Base-by-base conservation (phyloP, 345 rosid genomes). In the Brassica rapa region DNA sequence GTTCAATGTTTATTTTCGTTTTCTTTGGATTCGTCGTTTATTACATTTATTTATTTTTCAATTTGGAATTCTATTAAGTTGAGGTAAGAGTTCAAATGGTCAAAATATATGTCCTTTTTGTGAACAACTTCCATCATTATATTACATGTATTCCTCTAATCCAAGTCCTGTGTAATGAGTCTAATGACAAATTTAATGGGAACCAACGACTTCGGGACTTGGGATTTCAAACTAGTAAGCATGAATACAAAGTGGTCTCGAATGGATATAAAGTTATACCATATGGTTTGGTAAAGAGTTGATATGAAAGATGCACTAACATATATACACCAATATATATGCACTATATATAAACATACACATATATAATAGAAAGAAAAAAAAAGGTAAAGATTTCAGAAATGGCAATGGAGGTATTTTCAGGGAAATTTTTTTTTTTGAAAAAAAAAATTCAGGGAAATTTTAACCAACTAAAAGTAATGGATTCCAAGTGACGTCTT, bases 171-270 rank as follows among this genome's bases (percentile, higher is more conserved):
- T 60, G 46, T 7, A 25, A 10, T 59, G 66, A 56, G 16, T 60
- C 30, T 7, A 25, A 10, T 59, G 66, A 56, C 21, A 33, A 14
- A 33, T 5, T 33, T 55, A 55, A 74, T 51, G 65, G 41, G 65
- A 74, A 35, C 41, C 56, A 74, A 66, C 16, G 12, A 66, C 78
- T 74, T 55, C 15, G 65, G 78, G 62, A 21, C 37, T 51, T 63
- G 62, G 70, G 66, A 55, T 55, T 65, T 35, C 55, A 74, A 64
- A 53, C 53, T 65, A 12, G 65, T 56, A 6, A 57, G 53, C 21
- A 19, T 56, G 33, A 59, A 23, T 14, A 37, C 9, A 60, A 59
- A 60, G 39, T 60, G 19, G 66, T 39, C 75, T 72, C 27, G 57
- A 60, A 25, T 39, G 67, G 15, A 60, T 37, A 3, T 71, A 71